These are phyloP conservation scores for Botrytis fabae DNA, from an alignment of 2,329 filamentous ascomycete species.

Conservation along the genomic window DNA sequence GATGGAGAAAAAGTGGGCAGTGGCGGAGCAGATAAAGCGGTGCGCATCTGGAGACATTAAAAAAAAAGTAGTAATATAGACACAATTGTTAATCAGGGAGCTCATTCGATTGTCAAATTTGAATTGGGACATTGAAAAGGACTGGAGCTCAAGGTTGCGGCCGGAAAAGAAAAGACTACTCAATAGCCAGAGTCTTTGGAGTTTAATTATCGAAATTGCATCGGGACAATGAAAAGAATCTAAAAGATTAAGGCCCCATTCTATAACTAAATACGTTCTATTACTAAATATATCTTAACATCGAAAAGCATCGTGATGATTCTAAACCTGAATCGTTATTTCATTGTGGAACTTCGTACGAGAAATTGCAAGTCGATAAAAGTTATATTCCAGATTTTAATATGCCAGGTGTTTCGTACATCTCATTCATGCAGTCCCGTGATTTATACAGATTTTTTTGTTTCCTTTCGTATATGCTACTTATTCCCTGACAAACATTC, in stretches of 20 bases:
- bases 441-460: too few species aligned
- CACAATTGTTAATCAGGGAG: neutral
- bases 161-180: neutral
- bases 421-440: neutral
- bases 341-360: neutral
- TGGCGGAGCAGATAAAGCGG: conserved; percentile 87
- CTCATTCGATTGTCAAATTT: neutral
- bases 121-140: neutral
- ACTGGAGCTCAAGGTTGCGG: neutral
- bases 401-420: neutral
- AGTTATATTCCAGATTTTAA: neutral
- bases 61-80: too few species aligned
- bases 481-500: conserved; percentile 65
- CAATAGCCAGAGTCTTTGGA: neutral
- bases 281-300: neutral
- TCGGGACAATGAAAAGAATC: neutral
- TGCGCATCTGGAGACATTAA: conserved; percentile 65
- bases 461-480: too few species aligned
- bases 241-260: neutral
- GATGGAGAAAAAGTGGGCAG: conserved; percentile 87
- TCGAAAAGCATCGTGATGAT: neutral
- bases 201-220: neutral
- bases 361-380: neutral
- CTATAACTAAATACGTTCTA: neutral
- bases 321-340: neutral